Percentiles rank a stretch among this genome's conserved stretches.
Evolutionary conservation across 148 eudicot species (phyloP).

Genomic region (Diospyros kaki): DNA sequence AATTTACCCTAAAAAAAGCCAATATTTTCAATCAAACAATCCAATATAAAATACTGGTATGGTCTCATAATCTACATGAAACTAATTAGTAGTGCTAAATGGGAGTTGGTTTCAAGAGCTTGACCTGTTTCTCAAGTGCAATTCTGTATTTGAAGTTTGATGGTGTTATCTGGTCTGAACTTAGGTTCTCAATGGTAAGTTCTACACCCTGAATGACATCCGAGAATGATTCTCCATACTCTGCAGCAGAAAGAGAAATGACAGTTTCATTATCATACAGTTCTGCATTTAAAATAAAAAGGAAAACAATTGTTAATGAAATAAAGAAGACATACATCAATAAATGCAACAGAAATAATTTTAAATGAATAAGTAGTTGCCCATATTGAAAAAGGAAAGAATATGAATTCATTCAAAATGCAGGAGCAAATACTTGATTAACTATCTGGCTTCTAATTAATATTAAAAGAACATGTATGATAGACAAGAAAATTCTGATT

Average conservation of each 20-base stretch:
- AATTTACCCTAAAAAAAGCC: background rate
- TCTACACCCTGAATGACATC: slow-evolving; percentile 75
- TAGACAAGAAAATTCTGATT: no score
- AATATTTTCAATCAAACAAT: slow-evolving; percentile 6
- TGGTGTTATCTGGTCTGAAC: slow-evolving; percentile 53
- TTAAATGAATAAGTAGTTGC: background rate
- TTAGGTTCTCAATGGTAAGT: slow-evolving; percentile 60
- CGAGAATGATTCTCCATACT: slow-evolving; percentile 79
- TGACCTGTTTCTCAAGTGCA: slow-evolving; percentile 94
- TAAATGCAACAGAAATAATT: background rate
- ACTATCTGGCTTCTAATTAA: no score
- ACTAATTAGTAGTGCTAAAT: background rate
- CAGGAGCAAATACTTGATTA: background rate
- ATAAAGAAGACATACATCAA: background rate
- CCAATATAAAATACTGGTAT: background rate
- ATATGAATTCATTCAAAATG: background rate
- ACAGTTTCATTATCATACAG: slow-evolving; percentile 2
- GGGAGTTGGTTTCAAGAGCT: slow-evolving; percentile 10
- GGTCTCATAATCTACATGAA: background rate
- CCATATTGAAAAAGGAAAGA: background rate
- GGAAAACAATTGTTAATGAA: background rate
- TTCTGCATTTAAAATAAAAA: background rate
- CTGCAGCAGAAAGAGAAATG: slow-evolving; percentile 34
- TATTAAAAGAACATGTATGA: no score
- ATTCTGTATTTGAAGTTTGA: slow-evolving; percentile 75